Conservation (phyloP, 257 asterid genomes). For the Lycium barbarum region DNA sequence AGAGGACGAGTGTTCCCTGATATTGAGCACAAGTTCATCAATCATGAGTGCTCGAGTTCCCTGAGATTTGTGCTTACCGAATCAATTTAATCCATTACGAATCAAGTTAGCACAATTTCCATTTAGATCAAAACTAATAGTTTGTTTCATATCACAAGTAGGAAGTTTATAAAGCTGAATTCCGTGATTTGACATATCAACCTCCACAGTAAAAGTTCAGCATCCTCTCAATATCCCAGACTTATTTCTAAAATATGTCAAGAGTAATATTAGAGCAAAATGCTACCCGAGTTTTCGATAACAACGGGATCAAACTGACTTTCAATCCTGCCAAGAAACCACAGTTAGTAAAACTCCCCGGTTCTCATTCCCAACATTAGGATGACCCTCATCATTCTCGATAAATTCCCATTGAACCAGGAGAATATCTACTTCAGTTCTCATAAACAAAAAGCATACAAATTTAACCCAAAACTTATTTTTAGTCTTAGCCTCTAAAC, state of each 20-base stretch:
- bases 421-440: slow-evolving; percentile 4
- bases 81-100: background rate
- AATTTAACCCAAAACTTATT: background rate
- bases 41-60: slow-evolving; percentile 39
- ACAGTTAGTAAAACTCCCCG: slow-evolving; percentile 62
- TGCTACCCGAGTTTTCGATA: slow-evolving; percentile 6
- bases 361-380: slow-evolving; percentile 31
- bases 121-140: background rate
- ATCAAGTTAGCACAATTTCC: background rate
- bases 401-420: slow-evolving; percentile 72
- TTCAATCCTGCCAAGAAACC: slow-evolving; percentile 78
- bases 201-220: background rate
- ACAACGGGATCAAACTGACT: slow-evolving; percentile 57
- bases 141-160: slow-evolving; percentile 4
- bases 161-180: background rate
- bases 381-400: slow-evolving; percentile 43
- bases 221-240: background rate
- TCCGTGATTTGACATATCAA: background rate
- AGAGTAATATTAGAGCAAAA: background rate
- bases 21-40: slow-evolving; percentile 70
- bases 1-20: slow-evolving; percentile 58
- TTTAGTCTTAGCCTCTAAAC: background rate
- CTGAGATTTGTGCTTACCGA: slow-evolving; percentile 35
- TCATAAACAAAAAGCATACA: slow-evolving; percentile 10
- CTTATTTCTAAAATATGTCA: background rate